These are phyloP conservation scores for Neurospora discreta DNA, from an alignment of 495 filamentous ascomycete genomes.

Conservation along the genomic window DNA sequence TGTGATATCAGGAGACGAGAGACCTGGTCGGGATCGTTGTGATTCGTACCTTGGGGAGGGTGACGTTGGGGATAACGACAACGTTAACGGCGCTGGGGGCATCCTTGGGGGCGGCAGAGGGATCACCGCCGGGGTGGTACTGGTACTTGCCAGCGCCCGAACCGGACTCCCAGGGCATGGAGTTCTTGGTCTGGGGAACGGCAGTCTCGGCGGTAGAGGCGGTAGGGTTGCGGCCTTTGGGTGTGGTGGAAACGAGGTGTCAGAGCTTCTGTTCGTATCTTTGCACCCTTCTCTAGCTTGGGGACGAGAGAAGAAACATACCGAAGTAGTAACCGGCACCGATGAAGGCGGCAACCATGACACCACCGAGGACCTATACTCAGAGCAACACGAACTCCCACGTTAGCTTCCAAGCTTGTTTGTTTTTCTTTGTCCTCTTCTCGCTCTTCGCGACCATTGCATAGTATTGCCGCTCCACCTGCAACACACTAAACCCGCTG, in stretches of 20 bases:
- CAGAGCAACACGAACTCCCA: not conserved
- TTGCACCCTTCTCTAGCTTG: not conserved
- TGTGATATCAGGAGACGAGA: not conserved
- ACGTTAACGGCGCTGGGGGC: conserved; percentile 91
- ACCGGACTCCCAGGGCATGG: conserved; percentile 82
- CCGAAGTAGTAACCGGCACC: conserved; percentile 83
- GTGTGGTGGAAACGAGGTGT: conserved; percentile 13
- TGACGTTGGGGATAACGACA: conserved; percentile 86
- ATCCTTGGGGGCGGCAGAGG: conserved; percentile 62
- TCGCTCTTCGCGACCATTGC: not conserved
- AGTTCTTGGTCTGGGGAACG: conserved; percentile 58
- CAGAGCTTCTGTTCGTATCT: conserved; percentile 1
- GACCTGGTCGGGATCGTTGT: not conserved
- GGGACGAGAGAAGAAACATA: conserved; percentile 19
- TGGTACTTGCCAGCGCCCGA: conserved; percentile 61
- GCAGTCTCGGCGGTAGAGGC: conserved; percentile 67
- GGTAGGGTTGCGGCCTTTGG: conserved; percentile 70
- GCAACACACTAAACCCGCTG: not conserved
- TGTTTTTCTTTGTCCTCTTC: not conserved
- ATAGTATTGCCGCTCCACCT: not conserved
- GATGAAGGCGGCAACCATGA: conserved; percentile 83
- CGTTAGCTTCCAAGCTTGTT: conserved; percentile 10
- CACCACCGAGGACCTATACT: conserved; percentile 68
- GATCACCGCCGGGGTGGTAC: conserved; percentile 86
- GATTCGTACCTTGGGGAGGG: conserved; percentile 70